Percentiles rank a stretch among this genome's conserved stretches.
Conservation (phyloP, 2,329 filamentous ascomycete species). For the Stenocarpella maydis region DNA sequence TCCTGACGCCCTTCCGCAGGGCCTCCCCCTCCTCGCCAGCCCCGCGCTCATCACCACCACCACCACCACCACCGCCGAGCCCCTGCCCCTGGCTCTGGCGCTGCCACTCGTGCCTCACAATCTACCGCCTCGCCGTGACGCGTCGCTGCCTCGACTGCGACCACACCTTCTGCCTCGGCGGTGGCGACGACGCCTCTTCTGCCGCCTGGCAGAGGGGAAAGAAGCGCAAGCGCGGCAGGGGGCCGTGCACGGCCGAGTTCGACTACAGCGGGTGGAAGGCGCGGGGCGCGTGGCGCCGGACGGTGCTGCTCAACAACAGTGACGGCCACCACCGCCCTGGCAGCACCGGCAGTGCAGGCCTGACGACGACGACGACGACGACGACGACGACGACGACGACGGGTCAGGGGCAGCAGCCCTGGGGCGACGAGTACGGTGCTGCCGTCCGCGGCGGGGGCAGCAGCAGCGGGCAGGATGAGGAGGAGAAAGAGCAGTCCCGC, state of each 20-base stretch:
- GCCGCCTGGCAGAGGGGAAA: conserved; percentile 20
- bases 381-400: background rate
- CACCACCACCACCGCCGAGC: background rate
- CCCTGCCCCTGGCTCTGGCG: conserved; percentile 45
- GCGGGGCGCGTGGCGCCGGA: conserved; percentile 44
- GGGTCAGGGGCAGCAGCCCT: background rate
- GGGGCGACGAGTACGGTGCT: conserved; percentile 29
- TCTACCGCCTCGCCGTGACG: conserved; percentile 45
- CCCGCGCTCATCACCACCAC: conserved; percentile 20
- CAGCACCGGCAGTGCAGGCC: too few relatives aligned
- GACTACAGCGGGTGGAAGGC: conserved; percentile 46
- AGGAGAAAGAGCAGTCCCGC: background rate
- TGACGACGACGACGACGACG: background rate
- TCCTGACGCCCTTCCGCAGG: conserved; percentile 15
- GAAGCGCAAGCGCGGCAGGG: conserved; percentile 29
- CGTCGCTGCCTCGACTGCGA: conserved; percentile 50
- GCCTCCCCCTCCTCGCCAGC: background rate
- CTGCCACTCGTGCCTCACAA: conserved; percentile 44
- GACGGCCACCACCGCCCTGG: background rate
- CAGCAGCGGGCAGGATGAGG: too few relatives aligned
- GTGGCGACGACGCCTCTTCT: conserved; percentile 24
- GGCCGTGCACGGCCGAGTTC: conserved; percentile 43
- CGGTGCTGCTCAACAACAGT: conserved; percentile 24
- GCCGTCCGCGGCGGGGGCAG: too few relatives aligned
- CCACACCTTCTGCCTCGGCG: conserved; percentile 45